A percentile compares a stretch with the other conserved stretches of the same genome.
Conservation (phyloP, 2,329 filamentous ascomycete genomes). For the Venturia effusa region DNA sequence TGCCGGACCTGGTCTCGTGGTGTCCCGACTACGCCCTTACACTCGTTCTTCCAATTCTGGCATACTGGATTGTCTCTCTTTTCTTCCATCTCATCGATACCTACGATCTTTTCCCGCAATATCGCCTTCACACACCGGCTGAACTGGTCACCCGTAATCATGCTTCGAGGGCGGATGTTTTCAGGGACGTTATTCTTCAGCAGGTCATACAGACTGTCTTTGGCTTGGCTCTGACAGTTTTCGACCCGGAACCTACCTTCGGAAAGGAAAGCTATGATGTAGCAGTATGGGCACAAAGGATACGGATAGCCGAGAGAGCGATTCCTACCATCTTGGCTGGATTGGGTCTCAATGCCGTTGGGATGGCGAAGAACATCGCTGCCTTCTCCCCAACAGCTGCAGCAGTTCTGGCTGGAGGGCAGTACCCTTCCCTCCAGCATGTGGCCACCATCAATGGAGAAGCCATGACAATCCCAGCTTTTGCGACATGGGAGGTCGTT, state of each 20-base stretch:
- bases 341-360: conserved; percentile 64
- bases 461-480: conserved; percentile 49
- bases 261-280: conserved; percentile 80
- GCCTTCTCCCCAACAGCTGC: conserved; percentile 62
- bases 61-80: conserved; percentile 80
- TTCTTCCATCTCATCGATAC: conserved; percentile 82
- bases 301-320: conserved; percentile 68
- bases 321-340: conserved; percentile 60
- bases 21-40: conserved; percentile 74
- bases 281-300: conserved; percentile 75
- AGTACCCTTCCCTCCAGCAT: conserved; percentile 62
- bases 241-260: conserved; percentile 61
- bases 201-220: conserved; percentile 78
- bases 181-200: conserved; percentile 84
- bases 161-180: conserved; percentile 72
- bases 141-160: conserved; percentile 83
- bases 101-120: conserved; percentile 77
- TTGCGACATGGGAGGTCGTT: conserved; percentile 72
- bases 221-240: conserved; percentile 54
- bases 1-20: conserved; percentile 62
- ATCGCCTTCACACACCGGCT: conserved; percentile 88
- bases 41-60: conserved; percentile 63
- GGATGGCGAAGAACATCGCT: conserved; percentile 65
- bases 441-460: conserved; percentile 43
- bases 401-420: conserved; percentile 65